These are phyloP conservation scores for Piromyces finnis DNA, from an alignment of 192 early-diverging fungal genomes.

Conservation along the genomic window DNA sequence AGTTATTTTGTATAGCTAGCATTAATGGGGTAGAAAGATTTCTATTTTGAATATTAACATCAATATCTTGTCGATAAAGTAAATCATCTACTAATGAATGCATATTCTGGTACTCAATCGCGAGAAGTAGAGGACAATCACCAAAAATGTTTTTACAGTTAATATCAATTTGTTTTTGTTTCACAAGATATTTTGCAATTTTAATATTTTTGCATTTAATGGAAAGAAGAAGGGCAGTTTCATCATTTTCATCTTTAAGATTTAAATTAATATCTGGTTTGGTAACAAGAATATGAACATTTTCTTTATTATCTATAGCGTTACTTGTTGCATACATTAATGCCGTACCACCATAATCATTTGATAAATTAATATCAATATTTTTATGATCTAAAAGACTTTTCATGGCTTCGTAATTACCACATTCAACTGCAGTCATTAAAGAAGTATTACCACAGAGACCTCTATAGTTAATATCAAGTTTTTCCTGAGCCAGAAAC, in stretches of 20 bases:
- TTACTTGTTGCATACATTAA: neutral
- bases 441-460: neutral
- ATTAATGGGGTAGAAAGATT: neutral
- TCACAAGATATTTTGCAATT: neutral
- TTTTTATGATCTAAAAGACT: neutral
- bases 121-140: neutral
- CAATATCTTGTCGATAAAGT: neutral
- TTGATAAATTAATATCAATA: neutral
- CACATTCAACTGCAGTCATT: neutral
- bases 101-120: neutral
- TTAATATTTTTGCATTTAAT: neutral
- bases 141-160: neutral
- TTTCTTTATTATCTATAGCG: neutral
- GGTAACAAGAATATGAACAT: neutral
- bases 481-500: neutral
- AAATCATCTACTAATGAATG: neutral
- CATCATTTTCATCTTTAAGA: neutral
- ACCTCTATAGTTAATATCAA: neutral
- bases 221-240: neutral
- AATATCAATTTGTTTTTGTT: neutral
- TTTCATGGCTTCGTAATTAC: neutral
- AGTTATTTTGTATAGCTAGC: neutral
- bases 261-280: neutral
- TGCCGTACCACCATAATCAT: neutral
- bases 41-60: neutral